Conservation (phyloP, 305 asterid genomes). For the Plantago lanceolata region DNA sequence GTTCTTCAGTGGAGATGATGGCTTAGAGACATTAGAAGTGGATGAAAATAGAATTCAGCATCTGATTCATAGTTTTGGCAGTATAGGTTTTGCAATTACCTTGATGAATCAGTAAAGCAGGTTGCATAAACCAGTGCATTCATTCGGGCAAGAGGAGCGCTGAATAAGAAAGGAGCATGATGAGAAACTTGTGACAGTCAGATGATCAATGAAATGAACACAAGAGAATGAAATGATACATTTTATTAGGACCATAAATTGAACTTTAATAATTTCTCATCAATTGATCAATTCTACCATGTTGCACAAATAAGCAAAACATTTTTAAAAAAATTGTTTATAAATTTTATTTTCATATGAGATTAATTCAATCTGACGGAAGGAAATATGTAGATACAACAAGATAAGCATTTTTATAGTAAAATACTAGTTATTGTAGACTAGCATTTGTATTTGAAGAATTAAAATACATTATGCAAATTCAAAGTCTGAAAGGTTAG, state of each 20-base stretch:
- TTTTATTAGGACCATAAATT: background rate
- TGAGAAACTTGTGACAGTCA: constrained; percentile 23
- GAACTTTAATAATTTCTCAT: background rate
- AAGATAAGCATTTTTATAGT: too few relatives aligned
- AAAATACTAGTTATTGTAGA: too few relatives aligned
- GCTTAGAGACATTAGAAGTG: constrained; percentile 14
- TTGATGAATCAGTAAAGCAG: constrained; percentile 73
- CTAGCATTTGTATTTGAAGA: too few relatives aligned
- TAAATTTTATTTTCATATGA: too few relatives aligned
- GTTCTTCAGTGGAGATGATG: constrained; percentile 11
- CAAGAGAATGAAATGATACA: constrained; percentile 13
- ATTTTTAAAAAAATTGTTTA: too few relatives aligned
- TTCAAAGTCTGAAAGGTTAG: background rate
- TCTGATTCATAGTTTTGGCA: constrained; percentile 7
- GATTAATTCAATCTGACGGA: too few relatives aligned
- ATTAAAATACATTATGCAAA: background rate
- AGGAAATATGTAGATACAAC: too few relatives aligned
- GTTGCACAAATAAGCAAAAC: too few relatives aligned
- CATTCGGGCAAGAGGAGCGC: constrained; percentile 82
- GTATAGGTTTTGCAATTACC: constrained; percentile 40
- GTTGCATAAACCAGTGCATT: constrained; percentile 76
- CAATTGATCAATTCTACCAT: background rate
- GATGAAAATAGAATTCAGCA: constrained; percentile 18
- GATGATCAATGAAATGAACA: constrained; percentile 16
- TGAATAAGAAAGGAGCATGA: constrained; percentile 39